Evolutionary conservation across 148 eudicot species (phyloP).

Genomic region (Tetragonia tetragonoides): DNA sequence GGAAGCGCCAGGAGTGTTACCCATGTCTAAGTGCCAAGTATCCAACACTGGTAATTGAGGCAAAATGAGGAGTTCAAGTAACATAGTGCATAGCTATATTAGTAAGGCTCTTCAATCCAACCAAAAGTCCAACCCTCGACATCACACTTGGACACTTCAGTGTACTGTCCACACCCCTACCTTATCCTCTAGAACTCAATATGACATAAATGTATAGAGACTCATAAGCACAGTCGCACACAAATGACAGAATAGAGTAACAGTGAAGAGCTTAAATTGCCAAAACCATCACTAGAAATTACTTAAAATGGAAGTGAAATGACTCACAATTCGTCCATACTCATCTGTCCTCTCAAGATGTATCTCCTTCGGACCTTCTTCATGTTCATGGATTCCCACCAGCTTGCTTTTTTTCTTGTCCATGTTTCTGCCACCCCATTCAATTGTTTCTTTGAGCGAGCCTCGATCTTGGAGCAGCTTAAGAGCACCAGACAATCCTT

Average conservation of each 20-base stretch:
- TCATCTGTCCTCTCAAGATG: slow-evolving; percentile 88
- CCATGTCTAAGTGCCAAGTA: neutral
- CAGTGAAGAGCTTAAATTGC: neutral
- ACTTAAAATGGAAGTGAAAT: slow-evolving; percentile 8
- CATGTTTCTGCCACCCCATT: slow-evolving; percentile 99
- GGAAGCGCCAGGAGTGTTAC: neutral
- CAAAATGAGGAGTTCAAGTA: too few relatives aligned
- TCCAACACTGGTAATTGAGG: too few relatives aligned
- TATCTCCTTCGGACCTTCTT: slow-evolving; percentile 65
- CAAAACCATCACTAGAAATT: neutral
- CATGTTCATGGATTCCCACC: slow-evolving; percentile 61
- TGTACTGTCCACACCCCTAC: neutral
- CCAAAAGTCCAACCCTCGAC: neutral
- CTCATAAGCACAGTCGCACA: neutral
- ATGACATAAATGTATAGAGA: neutral
- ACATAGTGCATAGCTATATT: neutral
- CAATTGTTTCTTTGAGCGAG: slow-evolving; percentile 77
- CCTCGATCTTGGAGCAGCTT: slow-evolving; percentile 80
- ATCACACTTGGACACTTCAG: neutral
- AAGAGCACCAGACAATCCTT: slow-evolving; percentile 80
- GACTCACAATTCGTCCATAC: slow-evolving; percentile 89
- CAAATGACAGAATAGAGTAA: neutral
- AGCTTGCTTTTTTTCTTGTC: slow-evolving; percentile 97
- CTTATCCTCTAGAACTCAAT: neutral
- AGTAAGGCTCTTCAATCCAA: neutral